Percentiles rank a stretch among this genome's conserved stretches.
Conservation (phyloP, 169 alveolate species). For the Eimeria maxima region DNA sequence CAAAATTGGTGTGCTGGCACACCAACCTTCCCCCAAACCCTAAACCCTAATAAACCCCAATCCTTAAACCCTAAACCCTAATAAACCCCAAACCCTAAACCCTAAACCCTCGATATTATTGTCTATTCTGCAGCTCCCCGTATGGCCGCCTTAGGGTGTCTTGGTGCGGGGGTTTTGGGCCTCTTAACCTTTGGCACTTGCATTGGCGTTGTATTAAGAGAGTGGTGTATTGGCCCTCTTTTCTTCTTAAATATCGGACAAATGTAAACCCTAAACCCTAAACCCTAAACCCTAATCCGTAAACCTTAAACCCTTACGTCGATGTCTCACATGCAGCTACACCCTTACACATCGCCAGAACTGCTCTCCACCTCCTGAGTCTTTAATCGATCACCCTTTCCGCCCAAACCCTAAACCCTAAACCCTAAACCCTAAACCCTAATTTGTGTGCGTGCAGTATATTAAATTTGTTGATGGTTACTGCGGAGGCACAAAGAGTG, state of each 20-base stretch:
- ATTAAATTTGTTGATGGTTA: neutral
- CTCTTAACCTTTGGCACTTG: neutral
- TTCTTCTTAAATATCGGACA: neutral
- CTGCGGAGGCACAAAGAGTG: neutral
- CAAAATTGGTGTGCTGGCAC: too few relatives aligned
- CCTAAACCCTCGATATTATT: too few relatives aligned
- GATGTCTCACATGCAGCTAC: neutral
- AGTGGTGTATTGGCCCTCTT: neutral
- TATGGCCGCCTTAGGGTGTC: neutral
- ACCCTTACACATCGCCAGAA: too few relatives aligned
- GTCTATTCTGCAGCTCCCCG: neutral
- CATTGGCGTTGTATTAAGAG: neutral
- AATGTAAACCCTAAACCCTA: conserved; percentile 19
- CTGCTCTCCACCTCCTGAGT: too few relatives aligned
- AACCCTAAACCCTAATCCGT: conserved; percentile 13
- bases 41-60: too few relatives aligned
- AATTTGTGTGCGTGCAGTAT: neutral
- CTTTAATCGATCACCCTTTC: too few relatives aligned
- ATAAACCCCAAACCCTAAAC: too few relatives aligned
- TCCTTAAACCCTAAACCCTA: too few relatives aligned
- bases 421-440: too few relatives aligned
- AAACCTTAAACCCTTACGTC: too few relatives aligned
- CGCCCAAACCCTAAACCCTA: too few relatives aligned
- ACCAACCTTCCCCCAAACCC: too few relatives aligned
- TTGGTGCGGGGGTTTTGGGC: neutral